Evolutionary conservation across 2,329 filamentous ascomycete species (phyloP).

Genomic region (Ramularia endophylla): DNA sequence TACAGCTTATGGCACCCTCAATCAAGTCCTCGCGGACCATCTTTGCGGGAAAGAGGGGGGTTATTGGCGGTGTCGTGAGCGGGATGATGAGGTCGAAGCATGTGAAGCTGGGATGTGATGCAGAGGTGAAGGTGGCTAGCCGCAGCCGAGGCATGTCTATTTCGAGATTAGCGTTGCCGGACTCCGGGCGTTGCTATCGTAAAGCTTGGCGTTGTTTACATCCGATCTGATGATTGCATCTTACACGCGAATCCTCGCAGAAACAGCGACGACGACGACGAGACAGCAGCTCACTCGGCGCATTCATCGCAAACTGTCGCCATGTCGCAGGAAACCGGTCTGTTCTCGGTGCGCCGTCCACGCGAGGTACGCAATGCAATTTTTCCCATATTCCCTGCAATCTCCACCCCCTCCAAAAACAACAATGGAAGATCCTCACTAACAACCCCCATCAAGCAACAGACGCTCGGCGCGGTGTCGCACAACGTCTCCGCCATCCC

Average conservation of each 20-base stretch:
- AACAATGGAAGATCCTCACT: too few relatives aligned
- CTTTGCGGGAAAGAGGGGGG: slow-evolving; percentile 29
- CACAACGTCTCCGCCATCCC: slow-evolving; percentile 74
- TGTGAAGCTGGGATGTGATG: not conserved
- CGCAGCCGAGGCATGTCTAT: slow-evolving; percentile 7
- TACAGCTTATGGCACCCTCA: slow-evolving; percentile 57
- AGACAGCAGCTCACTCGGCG: not conserved
- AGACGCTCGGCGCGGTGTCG: slow-evolving; percentile 83
- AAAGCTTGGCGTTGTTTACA: slow-evolving; percentile 14
- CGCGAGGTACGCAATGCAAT: slow-evolving; percentile 63
- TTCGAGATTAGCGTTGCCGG: slow-evolving; percentile 1
- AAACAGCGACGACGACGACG: too few relatives aligned
- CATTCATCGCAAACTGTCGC: slow-evolving; percentile 16
- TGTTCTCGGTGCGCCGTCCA: slow-evolving; percentile 87
- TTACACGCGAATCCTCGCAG: too few relatives aligned
- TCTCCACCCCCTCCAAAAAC: too few relatives aligned
- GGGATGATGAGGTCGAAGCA: not conserved
- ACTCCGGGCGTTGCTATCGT: slow-evolving; percentile 1
- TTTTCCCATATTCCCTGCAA: not conserved
- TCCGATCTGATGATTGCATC: slow-evolving; percentile 4
- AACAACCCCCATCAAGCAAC: slow-evolving; percentile 7
- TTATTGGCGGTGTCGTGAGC: not conserved
- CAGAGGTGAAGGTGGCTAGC: not conserved
- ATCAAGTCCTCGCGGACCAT: slow-evolving; percentile 93
- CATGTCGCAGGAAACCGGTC: slow-evolving; percentile 82